A percentile compares a stretch with the other conserved stretches of the same genome.
phyloP scores from a whole-genome alignment of 129 eudicot species.

The Saussurea involucrata region DNA sequence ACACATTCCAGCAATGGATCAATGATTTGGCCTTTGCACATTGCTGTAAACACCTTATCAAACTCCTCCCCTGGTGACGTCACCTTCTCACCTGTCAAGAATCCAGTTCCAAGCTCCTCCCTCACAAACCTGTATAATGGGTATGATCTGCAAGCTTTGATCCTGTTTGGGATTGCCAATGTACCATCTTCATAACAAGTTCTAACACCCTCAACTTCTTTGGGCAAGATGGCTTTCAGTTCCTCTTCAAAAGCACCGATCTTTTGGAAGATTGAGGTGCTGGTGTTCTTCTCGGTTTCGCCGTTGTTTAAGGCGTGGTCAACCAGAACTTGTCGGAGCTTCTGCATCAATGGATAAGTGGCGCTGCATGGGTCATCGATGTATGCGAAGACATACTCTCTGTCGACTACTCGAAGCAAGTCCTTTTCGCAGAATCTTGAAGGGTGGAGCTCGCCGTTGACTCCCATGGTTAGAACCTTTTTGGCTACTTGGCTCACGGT shows the following conservation, averaged over 20 bases:
- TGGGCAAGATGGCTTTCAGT: constrained; percentile 48
- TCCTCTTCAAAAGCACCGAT: constrained; percentile 62
- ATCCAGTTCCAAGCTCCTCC: constrained; percentile 46
- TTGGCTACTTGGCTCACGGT: constrained; percentile 72
- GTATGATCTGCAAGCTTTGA: constrained; percentile 63
- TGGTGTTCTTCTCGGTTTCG: constrained; percentile 36
- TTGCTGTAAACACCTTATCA: constrained; percentile 70
- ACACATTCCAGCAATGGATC: constrained; percentile 76
- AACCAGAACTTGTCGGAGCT: constrained; percentile 65
- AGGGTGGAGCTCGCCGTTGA: constrained; percentile 67
- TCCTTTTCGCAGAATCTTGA: constrained; percentile 68
- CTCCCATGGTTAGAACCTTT: constrained; percentile 56
- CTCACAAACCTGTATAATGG: constrained; percentile 64
- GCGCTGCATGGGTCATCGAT: constrained; percentile 60
- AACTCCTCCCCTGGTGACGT: constrained; percentile 71
- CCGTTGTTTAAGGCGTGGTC: constrained; percentile 62
- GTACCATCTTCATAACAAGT: constrained; percentile 39
- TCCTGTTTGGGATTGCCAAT: constrained; percentile 48
- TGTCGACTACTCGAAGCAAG: constrained; percentile 58
- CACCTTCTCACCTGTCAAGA: constrained; percentile 59
- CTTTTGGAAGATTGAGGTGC: constrained; percentile 66
- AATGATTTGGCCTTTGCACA: constrained; percentile 56
- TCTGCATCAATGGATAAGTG: constrained; percentile 69
- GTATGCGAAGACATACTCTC: constrained; percentile 61
- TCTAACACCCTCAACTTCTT: constrained; percentile 62